Base-by-base conservation (phyloP, 2,329 filamentous ascomycete genomes). In the Botrytis sinoallii region DNA sequence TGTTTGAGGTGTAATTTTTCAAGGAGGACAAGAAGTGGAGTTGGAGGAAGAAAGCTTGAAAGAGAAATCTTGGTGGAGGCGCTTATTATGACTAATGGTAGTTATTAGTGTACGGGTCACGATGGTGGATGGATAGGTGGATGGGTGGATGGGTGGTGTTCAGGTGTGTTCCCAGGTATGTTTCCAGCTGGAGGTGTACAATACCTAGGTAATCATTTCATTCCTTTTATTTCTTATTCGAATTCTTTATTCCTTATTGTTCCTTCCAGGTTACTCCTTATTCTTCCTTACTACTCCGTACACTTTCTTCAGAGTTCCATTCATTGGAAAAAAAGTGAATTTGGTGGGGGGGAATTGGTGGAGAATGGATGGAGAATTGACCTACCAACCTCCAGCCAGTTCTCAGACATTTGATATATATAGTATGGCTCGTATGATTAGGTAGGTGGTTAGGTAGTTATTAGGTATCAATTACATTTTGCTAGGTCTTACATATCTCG, bases 1-100 rank as follows among this genome's bases (percentile, higher is more conserved):
- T 40, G 22, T 68, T 68, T 66, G 35, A 40, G 61, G n/a, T 38
- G 40, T 32, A 57, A n/a, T 38, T 57, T 59, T 59, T 68, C 40
- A 60, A 60, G 52, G 38, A 60, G 67, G 52, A 60, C 65, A 46
- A 61, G 70, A 72, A 57, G 46, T 59, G 42, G 44, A 46, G 63
- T 25, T 35, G 40, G 29, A 42, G 60, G 63, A 32, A 42, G 63
- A 46, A 32, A 44, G 60, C 22, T 63, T 63, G 60, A 63, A n/a
- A 63, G 35, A 63, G 60, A 63, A 63, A 63, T 42, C 25, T 63
- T 63, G 60, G 60, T 63, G 60, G 60, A 63, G 35, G 59, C 59
- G 59, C 59, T 61, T 61, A 25, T 22, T 48, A 48, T 32, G 32
- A 32, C 32, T 32, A 32, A 4, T 32, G 32, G 32, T 32, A 32